Percentiles rank a stretch among this genome's conserved stretches.
These are phyloP conservation scores for Lotmaria passim DNA, from an alignment of 208 protist genomes.

Conservation along the genomic window DNA sequence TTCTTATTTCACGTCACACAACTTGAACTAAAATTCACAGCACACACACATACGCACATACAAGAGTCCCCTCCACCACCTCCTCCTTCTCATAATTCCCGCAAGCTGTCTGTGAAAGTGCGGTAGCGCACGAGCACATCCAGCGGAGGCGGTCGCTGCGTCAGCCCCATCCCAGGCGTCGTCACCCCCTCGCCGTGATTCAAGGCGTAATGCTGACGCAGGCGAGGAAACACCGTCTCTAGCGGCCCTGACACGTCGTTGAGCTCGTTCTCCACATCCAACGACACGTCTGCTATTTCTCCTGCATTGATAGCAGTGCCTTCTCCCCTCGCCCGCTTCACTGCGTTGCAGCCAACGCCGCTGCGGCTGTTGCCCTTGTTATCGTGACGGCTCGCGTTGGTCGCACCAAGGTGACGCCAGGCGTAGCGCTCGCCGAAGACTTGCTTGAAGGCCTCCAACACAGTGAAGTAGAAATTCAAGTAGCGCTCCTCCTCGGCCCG, in stretches of 20 bases:
- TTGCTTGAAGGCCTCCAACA: constrained; percentile 69
- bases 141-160: constrained; percentile 51
- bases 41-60: neutral
- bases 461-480: constrained; percentile 53
- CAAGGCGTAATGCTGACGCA: constrained; percentile 31
- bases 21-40: no score
- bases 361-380: no score
- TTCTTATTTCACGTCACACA: no score
- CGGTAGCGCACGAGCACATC: constrained; percentile 77
- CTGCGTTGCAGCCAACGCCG: no score
- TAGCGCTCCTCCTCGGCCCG: constrained; percentile 49
- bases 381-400: constrained; percentile 72
- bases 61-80: neutral
- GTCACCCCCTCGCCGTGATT: constrained; percentile 3
- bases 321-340: constrained; percentile 3
- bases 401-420: constrained; percentile 70
- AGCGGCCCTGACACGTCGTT: constrained; percentile 36
- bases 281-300: neutral
- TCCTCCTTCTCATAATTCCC: constrained; percentile 2
- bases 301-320: neutral
- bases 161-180: neutral
- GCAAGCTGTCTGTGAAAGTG: constrained; percentile 65
- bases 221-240: constrained; percentile 53
- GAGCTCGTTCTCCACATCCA: constrained; percentile 24
- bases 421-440: constrained; percentile 82